Evolutionary conservation across 305 asterid genomes (phyloP).

Genomic region (Solanum hybrid): DNA sequence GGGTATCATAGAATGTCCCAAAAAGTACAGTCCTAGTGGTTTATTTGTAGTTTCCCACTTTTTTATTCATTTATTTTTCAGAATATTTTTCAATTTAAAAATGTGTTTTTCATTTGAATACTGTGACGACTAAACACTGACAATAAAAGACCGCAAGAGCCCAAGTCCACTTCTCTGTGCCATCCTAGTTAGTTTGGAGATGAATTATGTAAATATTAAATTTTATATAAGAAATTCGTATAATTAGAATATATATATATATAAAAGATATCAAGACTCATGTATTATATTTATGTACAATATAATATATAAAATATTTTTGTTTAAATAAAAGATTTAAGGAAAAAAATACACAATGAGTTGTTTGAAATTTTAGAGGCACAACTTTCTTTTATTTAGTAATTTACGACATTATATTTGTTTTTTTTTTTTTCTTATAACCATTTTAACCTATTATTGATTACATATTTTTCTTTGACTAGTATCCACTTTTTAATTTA

Average conservation of each 20-base stretch:
- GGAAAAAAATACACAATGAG: background rate
- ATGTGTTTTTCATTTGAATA: background rate
- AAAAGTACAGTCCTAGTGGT: background rate
- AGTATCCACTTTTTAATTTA: background rate
- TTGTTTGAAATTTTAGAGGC: background rate
- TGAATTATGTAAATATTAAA: no score
- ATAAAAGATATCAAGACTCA: no score
- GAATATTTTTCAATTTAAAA: background rate
- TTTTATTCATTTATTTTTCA: background rate
- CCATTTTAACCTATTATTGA: background rate
- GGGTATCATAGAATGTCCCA: background rate
- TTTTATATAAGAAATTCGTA: no score
- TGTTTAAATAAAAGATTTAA: background rate
- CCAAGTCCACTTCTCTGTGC: background rate
- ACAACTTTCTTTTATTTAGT: background rate
- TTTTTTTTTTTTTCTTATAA: background rate
- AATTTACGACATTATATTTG: background rate
- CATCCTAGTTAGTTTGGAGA: no score
- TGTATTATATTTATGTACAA: no score
- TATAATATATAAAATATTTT: no score
- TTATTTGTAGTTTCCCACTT: background rate
- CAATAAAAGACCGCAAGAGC: background rate
- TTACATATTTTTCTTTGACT: background rate
- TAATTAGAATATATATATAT: no score
- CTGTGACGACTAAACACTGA: background rate